These are phyloP conservation scores for Oryza glaberrima DNA, from an alignment of 176 grass and related monocot genomes.

Conservation along the genomic window DNA sequence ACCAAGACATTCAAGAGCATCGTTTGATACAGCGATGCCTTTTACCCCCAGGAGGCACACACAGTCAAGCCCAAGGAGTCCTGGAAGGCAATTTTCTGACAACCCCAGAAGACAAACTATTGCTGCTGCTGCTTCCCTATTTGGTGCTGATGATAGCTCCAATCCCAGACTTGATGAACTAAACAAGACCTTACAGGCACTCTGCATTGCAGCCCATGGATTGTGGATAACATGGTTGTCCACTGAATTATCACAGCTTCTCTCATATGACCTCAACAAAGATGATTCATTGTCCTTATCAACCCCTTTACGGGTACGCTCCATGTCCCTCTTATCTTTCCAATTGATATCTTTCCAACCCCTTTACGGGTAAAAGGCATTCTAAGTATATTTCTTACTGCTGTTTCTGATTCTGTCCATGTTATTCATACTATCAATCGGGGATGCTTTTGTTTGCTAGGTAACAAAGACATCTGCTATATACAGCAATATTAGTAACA, in stretches of 20 bases:
- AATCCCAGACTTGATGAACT: constrained; percentile 86
- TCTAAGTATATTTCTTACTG: constrained; percentile 21
- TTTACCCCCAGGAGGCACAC: constrained; percentile 63
- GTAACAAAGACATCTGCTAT: background rate
- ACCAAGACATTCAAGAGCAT: constrained; percentile 57
- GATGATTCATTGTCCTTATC: constrained; percentile 86
- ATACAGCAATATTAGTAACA: background rate
- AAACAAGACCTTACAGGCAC: constrained; percentile 69
- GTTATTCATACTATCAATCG: constrained; percentile 13
- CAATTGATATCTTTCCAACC: background rate
- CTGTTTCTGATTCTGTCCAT: background rate
- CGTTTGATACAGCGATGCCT: constrained; percentile 55
- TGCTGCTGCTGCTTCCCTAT: constrained; percentile 77
- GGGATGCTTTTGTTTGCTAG: background rate
- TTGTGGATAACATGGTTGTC: constrained; percentile 91
- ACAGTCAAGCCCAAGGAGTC: constrained; percentile 62
- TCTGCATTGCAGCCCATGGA: constrained; percentile 80
- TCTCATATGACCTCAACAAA: constrained; percentile 76
- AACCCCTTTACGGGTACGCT: constrained; percentile 76
- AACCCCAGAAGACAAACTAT: constrained; percentile 81
- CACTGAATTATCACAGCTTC: constrained; percentile 70
- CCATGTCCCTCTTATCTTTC: background rate
- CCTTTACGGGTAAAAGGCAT: background rate
- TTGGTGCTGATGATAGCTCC: constrained; percentile 74
- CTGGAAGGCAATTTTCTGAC: constrained; percentile 61